Percentiles rank a stretch among this genome's conserved stretches.
These are phyloP conservation scores for Raffaelea deltoideospora DNA, from an alignment of 2,329 filamentous ascomycete species.

Conservation along the genomic window DNA sequence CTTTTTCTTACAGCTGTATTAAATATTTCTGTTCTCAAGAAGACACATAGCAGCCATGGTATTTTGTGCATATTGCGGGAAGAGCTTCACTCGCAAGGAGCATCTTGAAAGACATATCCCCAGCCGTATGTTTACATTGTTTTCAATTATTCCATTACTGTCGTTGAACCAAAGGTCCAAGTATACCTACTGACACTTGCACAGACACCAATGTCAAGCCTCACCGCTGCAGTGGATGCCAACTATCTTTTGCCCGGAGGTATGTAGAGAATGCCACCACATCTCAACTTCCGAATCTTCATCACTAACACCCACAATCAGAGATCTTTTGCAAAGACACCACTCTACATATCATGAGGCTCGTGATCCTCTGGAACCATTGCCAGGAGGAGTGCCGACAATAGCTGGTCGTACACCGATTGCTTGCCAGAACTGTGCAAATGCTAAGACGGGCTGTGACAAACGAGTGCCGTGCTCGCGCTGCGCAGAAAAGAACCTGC, in stretches of 20 bases:
- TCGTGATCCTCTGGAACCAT: conserved; percentile 28
- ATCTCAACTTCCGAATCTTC: background rate
- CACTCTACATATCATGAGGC: conserved; percentile 35
- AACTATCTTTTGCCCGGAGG: conserved; percentile 34
- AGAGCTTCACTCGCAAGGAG: conserved; percentile 38
- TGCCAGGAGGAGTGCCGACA: conserved; percentile 26
- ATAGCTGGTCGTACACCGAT: conserved; percentile 28
- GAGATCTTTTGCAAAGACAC: conserved; percentile 35
- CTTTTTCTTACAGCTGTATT: no score
- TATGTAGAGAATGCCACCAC: conserved; percentile 10
- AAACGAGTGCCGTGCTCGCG: conserved; percentile 33
- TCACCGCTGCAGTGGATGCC: conserved; percentile 31
- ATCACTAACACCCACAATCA: conserved; percentile 11
- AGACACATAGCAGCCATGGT: conserved; percentile 17
- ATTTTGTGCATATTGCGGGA: conserved; percentile 39
- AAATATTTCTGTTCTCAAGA: no score
- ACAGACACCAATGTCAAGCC: conserved; percentile 41
- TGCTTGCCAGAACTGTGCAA: conserved; percentile 33
- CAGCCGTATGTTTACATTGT: conserved; percentile 23
- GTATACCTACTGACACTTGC: conserved; percentile 8
- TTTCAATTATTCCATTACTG: background rate
- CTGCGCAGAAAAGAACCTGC: conserved; percentile 31
- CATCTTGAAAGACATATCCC: conserved; percentile 40
- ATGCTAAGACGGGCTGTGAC: conserved; percentile 35
- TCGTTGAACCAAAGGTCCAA: background rate